Evolutionary conservation across 192 early-diverging fungal species (phyloP), one percentile per base, ranked within the genome.

Genomic region (Coemansia sp.): DNA sequence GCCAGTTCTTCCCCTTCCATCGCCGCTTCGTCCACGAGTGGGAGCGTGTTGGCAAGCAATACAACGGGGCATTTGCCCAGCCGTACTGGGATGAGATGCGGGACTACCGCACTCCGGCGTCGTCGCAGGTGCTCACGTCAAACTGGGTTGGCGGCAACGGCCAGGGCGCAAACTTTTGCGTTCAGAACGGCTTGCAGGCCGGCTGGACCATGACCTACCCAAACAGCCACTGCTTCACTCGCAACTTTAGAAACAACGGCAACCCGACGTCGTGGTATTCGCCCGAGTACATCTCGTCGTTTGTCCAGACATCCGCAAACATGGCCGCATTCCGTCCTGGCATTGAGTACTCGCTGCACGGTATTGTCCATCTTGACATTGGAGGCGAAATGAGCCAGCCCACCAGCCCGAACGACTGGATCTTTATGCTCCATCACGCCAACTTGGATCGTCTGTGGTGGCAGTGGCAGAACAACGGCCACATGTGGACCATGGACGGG

Each of bases 1-100:
- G 74, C 57, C 68, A 73, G 70, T 81, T 84, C 73, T 74, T 84
- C 68, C 82, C 82, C 47, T 84, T 81, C 74, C 82, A 84, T 57
- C 82, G 82, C 17, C 77, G 72, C 64, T 81, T 78, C 47, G 66
- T 84, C 37, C 56, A 74, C 12, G 82, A 84, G 60, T 74, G 75
- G 78, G 82, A 84, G 65, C 49, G 64, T n/a, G 78, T 72, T 19
- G 67, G 68, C 38, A 63, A 58, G 64, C 57, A 52, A 38, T 74
- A 72, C 66, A 69, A 75, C 66, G 22, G 60, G 2, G 64, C 36
- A 48, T 74, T 69, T 52, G 40, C 57, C 46, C 74, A 78, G 62
- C 82, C 82, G 22, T 84, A 84, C 70, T 84, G 82, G 82, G 82
- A 84, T 51, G 74, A 72, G 61, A 74, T 75, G 65, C 64, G 72